Conservation (phyloP, 495 filamentous ascomycete genomes). For the Sordaria brevicollis region DNA sequence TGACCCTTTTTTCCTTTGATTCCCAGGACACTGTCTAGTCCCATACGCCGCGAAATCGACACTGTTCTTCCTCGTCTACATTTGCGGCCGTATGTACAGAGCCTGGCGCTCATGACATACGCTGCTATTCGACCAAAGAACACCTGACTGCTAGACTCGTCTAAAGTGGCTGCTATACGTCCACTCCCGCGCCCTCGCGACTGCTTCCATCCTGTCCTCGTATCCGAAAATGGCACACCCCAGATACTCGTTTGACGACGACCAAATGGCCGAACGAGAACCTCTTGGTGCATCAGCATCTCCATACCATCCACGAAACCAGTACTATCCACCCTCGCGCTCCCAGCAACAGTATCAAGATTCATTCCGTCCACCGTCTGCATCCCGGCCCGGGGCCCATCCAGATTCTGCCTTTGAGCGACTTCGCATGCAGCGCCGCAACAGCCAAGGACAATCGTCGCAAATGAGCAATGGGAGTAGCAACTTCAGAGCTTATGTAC, state of each 20-base stretch:
- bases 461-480: constrained; percentile 3
- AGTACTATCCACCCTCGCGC: constrained; percentile 9
- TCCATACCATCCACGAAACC: constrained; percentile 5
- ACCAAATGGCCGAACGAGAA: constrained; percentile 24
- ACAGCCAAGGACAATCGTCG: constrained; percentile 19
- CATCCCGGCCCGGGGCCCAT: constrained; percentile 25
- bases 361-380: constrained; percentile 14
- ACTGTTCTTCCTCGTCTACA: background rate
- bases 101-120: background rate
- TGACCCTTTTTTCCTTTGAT: background rate
- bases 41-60: background rate
- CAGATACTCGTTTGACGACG: constrained; percentile 22
- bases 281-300: constrained; percentile 20
- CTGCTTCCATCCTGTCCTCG: background rate
- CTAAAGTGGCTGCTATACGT: background rate
- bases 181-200: background rate
- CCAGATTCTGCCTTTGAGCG: constrained; percentile 33
- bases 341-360: constrained; percentile 15
- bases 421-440: constrained; percentile 27
- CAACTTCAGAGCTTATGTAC: constrained; percentile 8
- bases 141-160: background rate
- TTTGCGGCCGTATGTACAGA: background rate
- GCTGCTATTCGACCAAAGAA: background rate
- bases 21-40: background rate
- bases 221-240: constrained; percentile 13